Percentiles rank a stretch among this genome's conserved stretches.
Conservation (phyloP, 306 rosid species). For the Coriaria nepalensis region DNA sequence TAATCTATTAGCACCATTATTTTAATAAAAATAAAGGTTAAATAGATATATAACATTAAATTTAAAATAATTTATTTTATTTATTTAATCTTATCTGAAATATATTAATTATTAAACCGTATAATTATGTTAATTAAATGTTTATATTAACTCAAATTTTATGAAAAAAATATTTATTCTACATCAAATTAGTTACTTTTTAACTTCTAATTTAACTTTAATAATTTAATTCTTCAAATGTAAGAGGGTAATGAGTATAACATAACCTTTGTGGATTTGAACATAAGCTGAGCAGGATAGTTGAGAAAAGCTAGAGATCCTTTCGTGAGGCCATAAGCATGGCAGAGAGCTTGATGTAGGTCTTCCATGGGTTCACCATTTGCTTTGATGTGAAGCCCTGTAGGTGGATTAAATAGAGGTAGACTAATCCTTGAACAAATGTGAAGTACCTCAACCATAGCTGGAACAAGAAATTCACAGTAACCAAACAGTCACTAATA, state of each 20-base stretch:
- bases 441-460: slow-evolving; percentile 99
- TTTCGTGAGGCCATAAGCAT: slow-evolving; percentile 91
- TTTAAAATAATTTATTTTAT: too few relatives aligned
- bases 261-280: slow-evolving; percentile 85
- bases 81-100: too few relatives aligned
- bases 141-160: too few relatives aligned
- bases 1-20: too few relatives aligned
- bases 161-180: too few relatives aligned
- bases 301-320: slow-evolving; percentile 93
- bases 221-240: too few relatives aligned
- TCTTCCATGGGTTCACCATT: slow-evolving; percentile 99
- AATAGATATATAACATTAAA: too few relatives aligned
- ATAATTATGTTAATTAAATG: too few relatives aligned
- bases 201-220: too few relatives aligned
- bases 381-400: slow-evolving; percentile 94
- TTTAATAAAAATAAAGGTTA: too few relatives aligned
- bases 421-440: slow-evolving; percentile 89
- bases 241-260: slow-evolving; percentile 3
- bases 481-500: slow-evolving; percentile 1
- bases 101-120: too few relatives aligned
- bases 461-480: slow-evolving; percentile 33
- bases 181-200: too few relatives aligned
- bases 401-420: slow-evolving; percentile 66
- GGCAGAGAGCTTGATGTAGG: slow-evolving; percentile 87
- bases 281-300: slow-evolving; percentile 98